A percentile compares a stretch with the other conserved stretches of the same genome.
Evolutionary conservation across 768 basidiomycete species (phyloP).

Genomic region (Kwoniella sp.): DNA sequence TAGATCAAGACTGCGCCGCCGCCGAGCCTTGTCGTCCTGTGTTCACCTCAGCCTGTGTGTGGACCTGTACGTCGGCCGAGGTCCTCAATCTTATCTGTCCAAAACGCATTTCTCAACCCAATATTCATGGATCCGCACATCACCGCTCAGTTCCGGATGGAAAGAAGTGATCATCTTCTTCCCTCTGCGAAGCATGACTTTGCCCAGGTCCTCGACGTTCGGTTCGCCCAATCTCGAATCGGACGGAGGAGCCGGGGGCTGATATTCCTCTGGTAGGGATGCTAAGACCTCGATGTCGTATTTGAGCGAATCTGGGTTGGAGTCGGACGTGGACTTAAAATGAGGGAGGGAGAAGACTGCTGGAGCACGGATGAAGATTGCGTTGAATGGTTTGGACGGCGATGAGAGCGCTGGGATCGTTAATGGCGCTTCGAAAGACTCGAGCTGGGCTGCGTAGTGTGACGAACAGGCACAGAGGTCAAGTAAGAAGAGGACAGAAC

Average conservation of each 20-base stretch:
- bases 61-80: not conserved
- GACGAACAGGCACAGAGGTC: not conserved
- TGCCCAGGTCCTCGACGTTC: constrained; percentile 61
- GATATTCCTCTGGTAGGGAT: constrained; percentile 64
- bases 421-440: constrained; percentile 84
- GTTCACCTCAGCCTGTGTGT: too few relatives aligned
- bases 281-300: constrained; percentile 64
- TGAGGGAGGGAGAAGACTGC: constrained; percentile 53
- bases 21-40: too few relatives aligned
- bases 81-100: constrained; percentile 31
- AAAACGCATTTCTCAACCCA: constrained; percentile 76
- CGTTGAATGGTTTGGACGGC: constrained; percentile 68
- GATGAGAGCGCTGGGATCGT: constrained; percentile 67
- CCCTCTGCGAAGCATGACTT: constrained; percentile 85
- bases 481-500: too few relatives aligned
- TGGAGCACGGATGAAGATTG: constrained; percentile 93
- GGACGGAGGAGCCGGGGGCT: constrained; percentile 56
- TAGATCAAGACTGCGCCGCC: too few relatives aligned
- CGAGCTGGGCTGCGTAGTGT: constrained; percentile 63
- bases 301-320: constrained; percentile 1
- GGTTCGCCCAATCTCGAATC: constrained; percentile 57
- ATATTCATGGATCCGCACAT: constrained; percentile 87
- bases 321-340: constrained; percentile 4
- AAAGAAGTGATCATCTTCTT: constrained; percentile 83
- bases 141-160: constrained; percentile 88